Conservation (phyloP, 176 grass and related monocot genomes). For the Ananas comosus region DNA sequence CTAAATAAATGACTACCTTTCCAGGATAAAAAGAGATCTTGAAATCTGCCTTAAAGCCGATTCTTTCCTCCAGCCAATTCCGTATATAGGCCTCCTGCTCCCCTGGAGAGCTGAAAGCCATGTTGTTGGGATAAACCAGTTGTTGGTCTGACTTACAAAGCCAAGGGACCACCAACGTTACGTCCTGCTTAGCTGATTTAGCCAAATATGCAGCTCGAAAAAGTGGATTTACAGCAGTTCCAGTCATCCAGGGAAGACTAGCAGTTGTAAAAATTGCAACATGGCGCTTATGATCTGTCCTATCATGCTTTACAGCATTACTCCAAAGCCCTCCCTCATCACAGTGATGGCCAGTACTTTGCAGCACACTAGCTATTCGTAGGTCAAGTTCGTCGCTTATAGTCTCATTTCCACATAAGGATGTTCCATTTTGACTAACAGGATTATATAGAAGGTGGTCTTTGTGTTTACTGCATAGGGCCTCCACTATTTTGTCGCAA, state of each 20-base stretch:
- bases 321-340: conserved; percentile 57
- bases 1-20: conserved; percentile 46
- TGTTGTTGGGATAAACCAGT: conserved; percentile 77
- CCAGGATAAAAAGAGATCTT: conserved; percentile 92
- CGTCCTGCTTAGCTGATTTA: conserved; percentile 58
- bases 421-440: conserved; percentile 28
- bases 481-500: conserved; percentile 61
- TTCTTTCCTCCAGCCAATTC: conserved; percentile 84
- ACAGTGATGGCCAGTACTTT: conserved; percentile 77
- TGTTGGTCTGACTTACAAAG: conserved; percentile 87
- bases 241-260: conserved; percentile 98
- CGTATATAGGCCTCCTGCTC: conserved; percentile 83
- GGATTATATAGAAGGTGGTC: conserved; percentile 30
- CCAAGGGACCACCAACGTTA: conserved; percentile 91
- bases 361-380: conserved; percentile 76
- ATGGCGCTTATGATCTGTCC: conserved; percentile 37
- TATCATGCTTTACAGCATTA: conserved; percentile 28
- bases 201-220: conserved; percentile 95
- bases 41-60: conserved; percentile 80
- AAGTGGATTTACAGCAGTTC: conserved; percentile 91
- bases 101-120: conserved; percentile 75
- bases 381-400: conserved; percentile 57
- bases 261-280: conserved; percentile 95
- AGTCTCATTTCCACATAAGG: conserved; percentile 36
- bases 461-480: conserved; percentile 61